phyloP scores from a whole-genome alignment of 208 protist species.

The Wallacemonas rigidus region DNA sequence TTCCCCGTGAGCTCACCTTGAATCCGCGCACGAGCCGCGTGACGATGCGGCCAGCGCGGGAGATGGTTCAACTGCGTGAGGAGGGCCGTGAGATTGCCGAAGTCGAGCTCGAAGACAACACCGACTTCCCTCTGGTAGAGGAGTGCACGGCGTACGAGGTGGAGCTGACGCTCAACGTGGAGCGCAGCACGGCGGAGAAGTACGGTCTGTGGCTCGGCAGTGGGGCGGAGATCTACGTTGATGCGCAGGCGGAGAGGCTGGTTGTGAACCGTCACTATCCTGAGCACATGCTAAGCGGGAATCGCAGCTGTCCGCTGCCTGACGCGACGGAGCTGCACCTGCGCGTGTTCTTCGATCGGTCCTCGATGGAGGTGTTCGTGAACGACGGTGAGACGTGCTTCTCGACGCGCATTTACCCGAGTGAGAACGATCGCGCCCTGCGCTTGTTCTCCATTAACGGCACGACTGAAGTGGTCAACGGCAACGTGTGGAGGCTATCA shows the following conservation, averaged over 20 bases:
- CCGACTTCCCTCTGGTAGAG: conserved; percentile 30
- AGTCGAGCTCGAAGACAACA: conserved; percentile 27
- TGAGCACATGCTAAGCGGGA: conserved; percentile 51
- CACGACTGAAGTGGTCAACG: conserved; percentile 28
- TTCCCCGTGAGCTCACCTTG: conserved; percentile 46
- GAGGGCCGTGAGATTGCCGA: conserved; percentile 25
- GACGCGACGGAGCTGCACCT: conserved; percentile 34
- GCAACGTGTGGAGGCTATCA: conserved; percentile 39
- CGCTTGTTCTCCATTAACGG: conserved; percentile 48
- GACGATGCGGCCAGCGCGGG: conserved; percentile 33
- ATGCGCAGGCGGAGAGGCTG: conserved; percentile 43
- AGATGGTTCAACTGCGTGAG: conserved; percentile 40
- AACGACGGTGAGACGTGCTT: conserved; percentile 46
- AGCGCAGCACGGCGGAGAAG: conserved; percentile 48
- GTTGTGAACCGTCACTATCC: conserved; percentile 69
- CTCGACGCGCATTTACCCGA: conserved; percentile 50
- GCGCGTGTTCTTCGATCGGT: conserved; percentile 53
- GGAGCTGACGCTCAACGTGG: conserved; percentile 36
- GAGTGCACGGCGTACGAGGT: conserved; percentile 49
- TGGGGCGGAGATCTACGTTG: conserved; percentile 48
- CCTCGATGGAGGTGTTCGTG: conserved; percentile 63
- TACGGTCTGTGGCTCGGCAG: conserved; percentile 62
- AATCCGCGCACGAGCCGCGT: conserved; percentile 28
- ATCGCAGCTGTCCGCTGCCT: conserved; percentile 48
- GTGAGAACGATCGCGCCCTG: conserved; percentile 34